Evolutionary conservation across 257 asterid species (phyloP), one percentile per base, ranked within the genome.

Genomic region (Scutellaria barbata): DNA sequence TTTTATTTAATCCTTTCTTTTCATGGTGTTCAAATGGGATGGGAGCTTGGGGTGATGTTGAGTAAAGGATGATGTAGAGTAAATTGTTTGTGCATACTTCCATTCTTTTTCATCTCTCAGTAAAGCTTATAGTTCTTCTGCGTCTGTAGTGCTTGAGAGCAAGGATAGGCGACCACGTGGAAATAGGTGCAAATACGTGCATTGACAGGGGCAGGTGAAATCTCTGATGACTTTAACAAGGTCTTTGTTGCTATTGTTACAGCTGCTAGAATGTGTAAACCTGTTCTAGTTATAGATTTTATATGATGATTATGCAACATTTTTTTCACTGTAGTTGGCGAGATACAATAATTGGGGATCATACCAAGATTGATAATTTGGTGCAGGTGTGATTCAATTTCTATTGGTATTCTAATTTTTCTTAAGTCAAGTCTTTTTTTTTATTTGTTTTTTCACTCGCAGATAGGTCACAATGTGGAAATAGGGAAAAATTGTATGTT

Each of bases 141-240:
- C 43, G 7, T 68, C 46, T 78, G 64, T 86, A 91, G 97, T 75
- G 37, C 77, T 73, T 91, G 84, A 81, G 81, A 76, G 96, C 81
- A 79, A 83, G 74, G 68, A 84, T 91, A 63, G 99, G 97, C 63
- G 81, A 85, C 80, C 86, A 84, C 52, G 97, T 94, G 60, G 97
- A 91, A 76, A 86, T 94, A 13, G 99, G 99, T 76, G 92, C 99
- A 71, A 91, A 91, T 71, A 81, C 96, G 1, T 91, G 97, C 84
- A 88, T 94, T 30, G 99, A 94, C 74, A 84, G 92, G 80, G 97
- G 97, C 82, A 91, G 99, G 99, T 94, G 70, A 83, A 67, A 35
- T 33, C 10, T n/a, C 5, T 14, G 20, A 60, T 52, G 59, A 40
- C 67, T 71, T 47, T 63, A 51, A 63, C 20, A 12, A 56, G 52